Evolutionary conservation across 2,329 filamentous ascomycete genomes (phyloP).

Genomic region (Monilinia laxa): DNA sequence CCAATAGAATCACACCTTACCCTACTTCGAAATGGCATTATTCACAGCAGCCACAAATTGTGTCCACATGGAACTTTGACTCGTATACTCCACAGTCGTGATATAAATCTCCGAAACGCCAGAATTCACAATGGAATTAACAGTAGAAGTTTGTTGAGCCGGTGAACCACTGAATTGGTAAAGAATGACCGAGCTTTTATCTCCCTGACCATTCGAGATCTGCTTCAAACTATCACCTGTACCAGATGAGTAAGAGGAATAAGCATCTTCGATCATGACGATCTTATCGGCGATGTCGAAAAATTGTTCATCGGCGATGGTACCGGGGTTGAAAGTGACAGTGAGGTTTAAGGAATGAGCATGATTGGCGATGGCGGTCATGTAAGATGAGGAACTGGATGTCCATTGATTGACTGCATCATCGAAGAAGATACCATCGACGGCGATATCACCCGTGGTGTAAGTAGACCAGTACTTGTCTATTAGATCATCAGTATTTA

Average conservation of each 20-base stretch:
- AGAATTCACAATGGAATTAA: neutral
- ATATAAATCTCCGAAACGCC: constrained; percentile 4
- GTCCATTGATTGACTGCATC: constrained; percentile 10
- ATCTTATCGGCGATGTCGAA: constrained; percentile 19
- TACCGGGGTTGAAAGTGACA: constrained; percentile 19
- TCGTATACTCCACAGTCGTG: constrained; percentile 8
- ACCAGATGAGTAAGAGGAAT: neutral
- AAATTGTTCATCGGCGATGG: neutral
- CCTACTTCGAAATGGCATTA: neutral
- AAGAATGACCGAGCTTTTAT: constrained; percentile 7
- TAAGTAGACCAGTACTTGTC: constrained; percentile 24
- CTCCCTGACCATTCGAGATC: neutral
- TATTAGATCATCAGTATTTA: neutral
- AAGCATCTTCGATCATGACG: constrained; percentile 11
- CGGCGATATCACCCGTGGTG: neutral
- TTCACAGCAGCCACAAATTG: neutral
- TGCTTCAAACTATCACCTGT: neutral
- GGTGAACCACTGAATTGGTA: constrained; percentile 2
- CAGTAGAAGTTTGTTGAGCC: neutral
- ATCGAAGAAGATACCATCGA: constrained; percentile 21
- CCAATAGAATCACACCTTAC: neutral
- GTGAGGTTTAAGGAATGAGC: constrained; percentile 1
- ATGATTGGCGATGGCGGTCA: neutral
- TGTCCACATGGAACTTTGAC: constrained; percentile 9
- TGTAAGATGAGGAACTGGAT: neutral